These are phyloP conservation scores for Gymnopilus dilepis DNA, from an alignment of 768 basidiomycete genomes.

Conservation along the genomic window DNA sequence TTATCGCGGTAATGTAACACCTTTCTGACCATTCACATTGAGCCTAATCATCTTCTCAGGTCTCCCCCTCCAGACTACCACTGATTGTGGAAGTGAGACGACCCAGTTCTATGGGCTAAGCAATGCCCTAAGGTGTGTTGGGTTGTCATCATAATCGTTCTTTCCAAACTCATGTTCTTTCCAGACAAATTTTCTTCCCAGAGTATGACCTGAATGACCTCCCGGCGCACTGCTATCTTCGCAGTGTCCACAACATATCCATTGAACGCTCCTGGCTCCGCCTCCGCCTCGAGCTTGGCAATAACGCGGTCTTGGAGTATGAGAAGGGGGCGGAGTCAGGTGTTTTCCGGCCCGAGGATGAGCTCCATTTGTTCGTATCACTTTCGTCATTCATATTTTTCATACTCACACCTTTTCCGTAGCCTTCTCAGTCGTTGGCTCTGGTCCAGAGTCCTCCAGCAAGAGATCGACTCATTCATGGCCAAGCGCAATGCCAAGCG, in stretches of 20 bases:
- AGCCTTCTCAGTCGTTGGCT: slow-evolving; percentile 35
- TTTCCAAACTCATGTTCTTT: slow-evolving; percentile 25
- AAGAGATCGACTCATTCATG: slow-evolving; percentile 24
- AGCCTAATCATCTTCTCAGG: slow-evolving; percentile 26
- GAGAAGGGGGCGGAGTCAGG: slow-evolving; percentile 28
- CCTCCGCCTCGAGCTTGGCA: slow-evolving; percentile 35
- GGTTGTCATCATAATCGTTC: too few relatives aligned
- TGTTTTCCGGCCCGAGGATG: slow-evolving; percentile 29
- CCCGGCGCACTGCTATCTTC: slow-evolving; percentile 36
- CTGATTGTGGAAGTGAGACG: too few relatives aligned
- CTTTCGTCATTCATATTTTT: not conserved
- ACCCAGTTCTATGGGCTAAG: too few relatives aligned
- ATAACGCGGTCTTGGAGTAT: slow-evolving; percentile 33
- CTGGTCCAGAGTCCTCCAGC: slow-evolving; percentile 33
- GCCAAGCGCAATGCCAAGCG: slow-evolving; percentile 30
- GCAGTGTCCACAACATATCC: slow-evolving; percentile 39
- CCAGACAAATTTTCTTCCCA: slow-evolving; percentile 32
- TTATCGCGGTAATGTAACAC: slow-evolving; percentile 36
- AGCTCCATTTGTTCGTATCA: slow-evolving; percentile 18
- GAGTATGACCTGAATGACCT: slow-evolving; percentile 27
- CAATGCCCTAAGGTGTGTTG: too few relatives aligned
- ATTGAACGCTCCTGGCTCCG: slow-evolving; percentile 42
- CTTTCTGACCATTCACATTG: slow-evolving; percentile 12
- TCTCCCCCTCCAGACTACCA: too few relatives aligned
- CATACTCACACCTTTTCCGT: too few relatives aligned